Conservation (phyloP, 352 stramenopile genomes). For the Ophiocytium majus region DNA sequence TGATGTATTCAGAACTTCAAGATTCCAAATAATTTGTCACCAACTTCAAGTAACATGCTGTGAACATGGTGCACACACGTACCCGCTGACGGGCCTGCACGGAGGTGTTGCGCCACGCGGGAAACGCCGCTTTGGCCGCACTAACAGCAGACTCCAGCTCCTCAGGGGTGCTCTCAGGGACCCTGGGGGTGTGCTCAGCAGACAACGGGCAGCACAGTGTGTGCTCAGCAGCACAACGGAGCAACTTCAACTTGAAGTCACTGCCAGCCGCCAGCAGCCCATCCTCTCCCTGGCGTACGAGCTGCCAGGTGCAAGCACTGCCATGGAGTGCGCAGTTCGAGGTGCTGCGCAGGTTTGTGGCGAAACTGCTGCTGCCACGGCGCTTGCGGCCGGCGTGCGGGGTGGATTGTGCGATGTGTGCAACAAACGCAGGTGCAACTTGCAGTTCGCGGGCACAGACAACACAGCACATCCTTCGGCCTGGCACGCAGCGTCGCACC, state of each 20-base stretch:
- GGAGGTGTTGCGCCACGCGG: neutral
- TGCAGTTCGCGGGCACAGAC: too few relatives aligned
- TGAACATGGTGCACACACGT: neutral
- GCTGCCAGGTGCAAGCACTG: neutral
- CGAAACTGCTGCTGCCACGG: too few relatives aligned
- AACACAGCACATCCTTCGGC: too few relatives aligned
- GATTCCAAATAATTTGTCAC: neutral
- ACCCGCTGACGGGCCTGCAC: constrained; percentile 15
- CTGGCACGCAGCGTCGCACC: constrained; percentile 7
- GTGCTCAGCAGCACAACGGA: too few relatives aligned
- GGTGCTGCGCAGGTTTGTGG: too few relatives aligned
- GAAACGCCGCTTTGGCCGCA: neutral
- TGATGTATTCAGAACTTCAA: neutral
- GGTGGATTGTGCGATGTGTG: too few relatives aligned
- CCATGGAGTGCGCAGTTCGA: too few relatives aligned
- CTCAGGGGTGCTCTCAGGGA: constrained; percentile 75
- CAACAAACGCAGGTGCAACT: neutral
- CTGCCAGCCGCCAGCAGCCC: neutral
- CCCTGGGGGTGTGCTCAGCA: constrained; percentile 44
- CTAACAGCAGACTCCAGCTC: constrained; percentile 57
- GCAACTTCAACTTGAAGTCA: neutral
- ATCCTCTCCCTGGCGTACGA: neutral
- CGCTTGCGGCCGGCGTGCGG: too few relatives aligned
- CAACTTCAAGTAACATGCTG: constrained; percentile 11
- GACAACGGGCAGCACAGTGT: neutral